Base-by-base conservation (phyloP, 768 basidiomycete genomes). In the Mrakia blollopis region DNA sequence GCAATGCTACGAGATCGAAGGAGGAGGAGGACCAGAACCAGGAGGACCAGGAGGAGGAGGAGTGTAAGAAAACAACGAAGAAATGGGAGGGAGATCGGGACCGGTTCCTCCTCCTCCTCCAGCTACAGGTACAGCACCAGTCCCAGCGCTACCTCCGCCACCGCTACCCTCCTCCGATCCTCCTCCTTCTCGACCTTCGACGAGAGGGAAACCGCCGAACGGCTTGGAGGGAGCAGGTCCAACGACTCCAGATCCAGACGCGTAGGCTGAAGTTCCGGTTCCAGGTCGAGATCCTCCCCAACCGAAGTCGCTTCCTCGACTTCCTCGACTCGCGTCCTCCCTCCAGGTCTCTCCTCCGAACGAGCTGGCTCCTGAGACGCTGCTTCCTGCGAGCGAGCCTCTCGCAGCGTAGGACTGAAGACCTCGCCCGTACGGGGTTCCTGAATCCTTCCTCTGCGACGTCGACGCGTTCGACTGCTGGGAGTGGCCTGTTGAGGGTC, bases 401-500 rank as follows among this genome's bases (percentile, higher is more conserved):
- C 65, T 68, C 39, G 65, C 65, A 39, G 65, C 65, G 37, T 68
- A 68, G 23, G 65, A 68, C 35, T 68, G 65, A 13, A 68, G 65
- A 13, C 65, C 65, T n/a, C 65, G 35, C 0, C 65, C 21, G 25
- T 25, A 39, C 1, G 65, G 65, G 9, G 18, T 35, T 25, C 35
- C 65, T 10, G 65, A 68, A 23, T 68, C 65, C 65, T 68, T 68
- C 65, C 65, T 68, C 35, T 39, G 65, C 39, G 65, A 39, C 21
- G 65, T 35, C 28, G 63, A 39, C 57, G 57, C 23, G 57, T 28
- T 28, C 35, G 65, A 68, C 18, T 35, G 35, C 35, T 35, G 39
- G 18, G 65, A 68, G 65, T 68, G 44, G 39, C 39, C 65, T 9
- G 65, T 68, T 10, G 65, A 68, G 6, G 65, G 65, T 41, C 65